phyloP scores from a whole-genome alignment of 2,329 filamentous ascomycete genomes.

The Trichocomaceae sp. region DNA sequence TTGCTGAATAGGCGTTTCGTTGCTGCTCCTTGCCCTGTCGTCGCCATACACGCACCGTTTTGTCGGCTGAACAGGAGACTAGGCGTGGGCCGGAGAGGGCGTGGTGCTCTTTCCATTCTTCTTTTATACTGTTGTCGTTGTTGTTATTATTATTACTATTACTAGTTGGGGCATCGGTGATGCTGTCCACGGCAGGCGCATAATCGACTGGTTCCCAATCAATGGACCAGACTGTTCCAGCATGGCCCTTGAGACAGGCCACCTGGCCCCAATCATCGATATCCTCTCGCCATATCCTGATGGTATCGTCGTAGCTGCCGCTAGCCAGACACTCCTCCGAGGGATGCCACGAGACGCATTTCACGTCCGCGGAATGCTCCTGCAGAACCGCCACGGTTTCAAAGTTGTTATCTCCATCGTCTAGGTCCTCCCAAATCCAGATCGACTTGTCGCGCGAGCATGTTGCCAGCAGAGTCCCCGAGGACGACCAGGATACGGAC shows the following conservation, averaged over 20 bases:
- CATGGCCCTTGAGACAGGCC: conserved; percentile 70
- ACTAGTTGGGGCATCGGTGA: too few species aligned
- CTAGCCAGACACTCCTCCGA: conserved; percentile 73
- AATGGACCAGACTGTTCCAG: conserved; percentile 82
- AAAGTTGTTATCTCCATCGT: conserved; percentile 83
- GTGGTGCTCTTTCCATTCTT: conserved; percentile 26
- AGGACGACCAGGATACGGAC: conserved; percentile 54
- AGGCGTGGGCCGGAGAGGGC: conserved; percentile 50
- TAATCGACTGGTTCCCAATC: conserved; percentile 54
- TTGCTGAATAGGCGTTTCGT: conserved; percentile 16
- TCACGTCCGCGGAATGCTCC: conserved; percentile 93
- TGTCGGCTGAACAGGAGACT: conserved; percentile 79
- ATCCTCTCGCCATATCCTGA: conserved; percentile 84
- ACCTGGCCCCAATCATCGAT: conserved; percentile 92
- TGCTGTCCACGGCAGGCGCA: conserved; percentile 12
- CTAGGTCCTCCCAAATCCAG: conserved; percentile 97
- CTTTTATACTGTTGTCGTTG: conserved; percentile 1
- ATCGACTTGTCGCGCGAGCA: conserved; percentile 89
- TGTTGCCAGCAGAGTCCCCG: conserved; percentile 78
- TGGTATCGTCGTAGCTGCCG: conserved; percentile 89
- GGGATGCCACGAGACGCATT: conserved; percentile 87
- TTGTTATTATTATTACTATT: not conserved
- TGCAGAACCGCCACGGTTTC: conserved; percentile 92
- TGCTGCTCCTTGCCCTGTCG: conserved; percentile 47
- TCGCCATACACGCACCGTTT: conserved; percentile 72